Evolutionary conservation across 139 green algal species (phyloP).

Genomic region (Picochlorum sp.): DNA sequence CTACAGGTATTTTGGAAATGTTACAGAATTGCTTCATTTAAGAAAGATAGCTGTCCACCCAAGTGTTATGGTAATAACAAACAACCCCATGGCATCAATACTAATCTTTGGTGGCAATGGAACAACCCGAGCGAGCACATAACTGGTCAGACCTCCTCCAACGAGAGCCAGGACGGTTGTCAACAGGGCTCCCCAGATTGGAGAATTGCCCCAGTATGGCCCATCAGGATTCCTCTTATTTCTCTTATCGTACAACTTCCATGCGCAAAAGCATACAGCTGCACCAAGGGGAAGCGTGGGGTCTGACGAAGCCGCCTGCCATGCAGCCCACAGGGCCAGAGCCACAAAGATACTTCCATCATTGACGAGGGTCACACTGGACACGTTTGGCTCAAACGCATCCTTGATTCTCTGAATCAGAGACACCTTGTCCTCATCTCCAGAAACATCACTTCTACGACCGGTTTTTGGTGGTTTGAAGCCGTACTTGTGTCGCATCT

Average conservation of each 20-base stretch:
- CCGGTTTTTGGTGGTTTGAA: constrained; percentile 56
- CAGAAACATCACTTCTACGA: constrained; percentile 31
- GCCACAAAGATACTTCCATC: constrained; percentile 65
- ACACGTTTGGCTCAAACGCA: constrained; percentile 61
- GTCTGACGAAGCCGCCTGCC: constrained; percentile 38
- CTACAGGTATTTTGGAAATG: background rate
- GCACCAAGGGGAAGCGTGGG: constrained; percentile 44
- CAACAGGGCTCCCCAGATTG: constrained; percentile 62
- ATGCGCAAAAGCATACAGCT: constrained; percentile 38
- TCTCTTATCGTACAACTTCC: constrained; percentile 50
- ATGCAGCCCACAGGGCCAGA: constrained; percentile 60
- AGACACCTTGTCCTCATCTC: constrained; percentile 15
- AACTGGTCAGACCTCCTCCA: constrained; percentile 41
- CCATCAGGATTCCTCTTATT: constrained; percentile 52
- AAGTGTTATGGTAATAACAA: constrained; percentile 50
- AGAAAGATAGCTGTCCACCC: constrained; percentile 55
- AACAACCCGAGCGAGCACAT: constrained; percentile 30
- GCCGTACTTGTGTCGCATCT: constrained; percentile 52
- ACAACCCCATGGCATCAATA: constrained; percentile 40
- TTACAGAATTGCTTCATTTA: constrained; percentile 23
- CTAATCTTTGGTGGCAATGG: constrained; percentile 36
- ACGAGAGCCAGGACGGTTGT: constrained; percentile 43
- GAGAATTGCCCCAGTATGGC: constrained; percentile 52
- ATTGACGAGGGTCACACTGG: constrained; percentile 64
- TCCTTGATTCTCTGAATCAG: constrained; percentile 31